A percentile compares a stretch with the other conserved stretches of the same genome.
Conservation (phyloP, 176 grass and related monocot species). For the Oryza glaberrima region DNA sequence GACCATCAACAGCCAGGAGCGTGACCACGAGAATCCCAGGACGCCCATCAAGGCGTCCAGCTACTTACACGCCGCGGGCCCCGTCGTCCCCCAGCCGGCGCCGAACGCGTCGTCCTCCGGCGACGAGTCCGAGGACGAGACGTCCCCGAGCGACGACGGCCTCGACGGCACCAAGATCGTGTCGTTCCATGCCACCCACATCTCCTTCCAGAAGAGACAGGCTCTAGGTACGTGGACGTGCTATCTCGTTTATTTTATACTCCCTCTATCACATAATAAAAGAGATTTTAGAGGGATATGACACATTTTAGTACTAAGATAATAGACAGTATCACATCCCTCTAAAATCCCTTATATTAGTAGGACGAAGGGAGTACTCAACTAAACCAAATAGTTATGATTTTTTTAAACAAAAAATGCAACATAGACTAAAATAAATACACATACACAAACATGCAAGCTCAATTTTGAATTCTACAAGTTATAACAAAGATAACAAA, state of each 20-base stretch:
- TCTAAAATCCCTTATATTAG: too few species aligned
- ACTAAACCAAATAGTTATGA: too few species aligned
- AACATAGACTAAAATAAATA: too few species aligned
- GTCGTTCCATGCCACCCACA: constrained; percentile 47
- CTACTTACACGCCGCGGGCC: constrained; percentile 20
- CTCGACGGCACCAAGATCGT: constrained; percentile 45
- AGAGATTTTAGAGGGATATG: too few species aligned
- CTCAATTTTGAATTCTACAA: too few species aligned
- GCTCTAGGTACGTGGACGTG: constrained; percentile 61
- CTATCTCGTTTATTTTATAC: not conserved
- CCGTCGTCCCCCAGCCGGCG: not conserved
- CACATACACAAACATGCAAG: too few species aligned
- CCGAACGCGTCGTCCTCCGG: constrained; percentile 4
- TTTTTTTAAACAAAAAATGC: too few species aligned
- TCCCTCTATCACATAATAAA: too few species aligned
- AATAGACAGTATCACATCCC: too few species aligned
- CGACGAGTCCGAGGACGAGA: constrained; percentile 32
- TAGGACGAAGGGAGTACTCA: too few species aligned
- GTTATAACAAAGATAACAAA: too few species aligned
- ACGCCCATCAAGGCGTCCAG: constrained; percentile 42
- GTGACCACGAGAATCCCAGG: constrained; percentile 54
- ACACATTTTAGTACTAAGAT: too few species aligned
- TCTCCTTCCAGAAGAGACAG: constrained; percentile 90
- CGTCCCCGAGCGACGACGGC: constrained; percentile 48
- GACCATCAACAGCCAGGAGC: constrained; percentile 59